Evolutionary conservation across 805 yeast species (phyloP).

Genomic region (Candida chauliodis): DNA sequence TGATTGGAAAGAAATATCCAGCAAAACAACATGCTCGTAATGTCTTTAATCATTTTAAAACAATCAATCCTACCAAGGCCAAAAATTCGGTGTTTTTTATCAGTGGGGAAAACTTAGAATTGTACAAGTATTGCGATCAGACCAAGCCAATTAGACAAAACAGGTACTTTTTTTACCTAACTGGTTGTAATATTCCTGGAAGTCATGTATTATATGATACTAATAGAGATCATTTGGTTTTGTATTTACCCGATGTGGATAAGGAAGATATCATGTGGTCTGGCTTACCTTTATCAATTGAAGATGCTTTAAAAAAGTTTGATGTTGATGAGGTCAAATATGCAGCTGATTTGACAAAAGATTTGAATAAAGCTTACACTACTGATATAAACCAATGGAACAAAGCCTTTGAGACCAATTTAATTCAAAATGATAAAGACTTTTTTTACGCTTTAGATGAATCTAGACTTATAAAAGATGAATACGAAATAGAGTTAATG

Average conservation of each 20-base stretch:
- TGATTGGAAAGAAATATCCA: slow-evolving; percentile 60
- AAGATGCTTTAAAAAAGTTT: slow-evolving; percentile 59
- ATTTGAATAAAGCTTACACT: slow-evolving; percentile 42
- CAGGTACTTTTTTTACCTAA: slow-evolving; percentile 81
- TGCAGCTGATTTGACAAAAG: slow-evolving; percentile 44
- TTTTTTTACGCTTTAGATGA: slow-evolving; percentile 79
- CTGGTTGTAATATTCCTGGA: slow-evolving; percentile 82
- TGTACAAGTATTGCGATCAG: slow-evolving; percentile 77
- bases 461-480: slow-evolving; percentile 80
- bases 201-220: slow-evolving; percentile 61
- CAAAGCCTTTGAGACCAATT: slow-evolving; percentile 26
- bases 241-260: slow-evolving; percentile 82
- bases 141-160: slow-evolving; percentile 79
- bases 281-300: slow-evolving; percentile 72
- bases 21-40: slow-evolving; percentile 71
- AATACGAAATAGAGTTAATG: slow-evolving; percentile 72
- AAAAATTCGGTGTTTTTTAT: slow-evolving; percentile 43
- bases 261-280: slow-evolving; percentile 95
- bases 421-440: slow-evolving; percentile 44
- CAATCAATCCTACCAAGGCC: slow-evolving; percentile 19
- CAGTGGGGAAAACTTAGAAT: slow-evolving; percentile 56
- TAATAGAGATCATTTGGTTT: slow-evolving; percentile 50
- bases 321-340: slow-evolving; percentile 84
- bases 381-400: slow-evolving; percentile 53
- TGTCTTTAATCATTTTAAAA: slow-evolving; percentile 41